A percentile compares a stretch with the other conserved stretches of the same genome.
These are phyloP conservation scores for Tetraselmis striata DNA, from an alignment of 139 green algal genomes.

Conservation along the genomic window DNA sequence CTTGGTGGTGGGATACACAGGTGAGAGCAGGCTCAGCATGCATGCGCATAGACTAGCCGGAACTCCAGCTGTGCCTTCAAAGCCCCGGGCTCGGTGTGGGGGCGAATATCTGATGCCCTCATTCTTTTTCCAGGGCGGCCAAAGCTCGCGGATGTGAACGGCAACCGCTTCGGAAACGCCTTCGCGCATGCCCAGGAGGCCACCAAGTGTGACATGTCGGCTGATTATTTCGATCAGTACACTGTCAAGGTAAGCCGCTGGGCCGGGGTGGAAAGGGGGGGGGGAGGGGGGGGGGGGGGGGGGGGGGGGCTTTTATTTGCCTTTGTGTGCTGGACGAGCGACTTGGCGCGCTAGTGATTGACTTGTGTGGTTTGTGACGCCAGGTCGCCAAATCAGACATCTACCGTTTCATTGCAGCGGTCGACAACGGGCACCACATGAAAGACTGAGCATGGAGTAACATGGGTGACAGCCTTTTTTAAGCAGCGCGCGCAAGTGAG, in stretches of 20 bases:
- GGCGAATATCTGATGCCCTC: too few relatives aligned
- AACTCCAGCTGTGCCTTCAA: too few relatives aligned
- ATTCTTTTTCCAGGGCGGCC: neutral
- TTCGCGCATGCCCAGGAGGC: neutral
- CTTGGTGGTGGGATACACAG: neutral
- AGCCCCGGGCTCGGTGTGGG: too few relatives aligned
- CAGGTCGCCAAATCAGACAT: neutral
- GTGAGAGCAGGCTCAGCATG: too few relatives aligned
- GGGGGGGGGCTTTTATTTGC: neutral
- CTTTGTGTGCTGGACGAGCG: too few relatives aligned
- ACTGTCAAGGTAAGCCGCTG: neutral
- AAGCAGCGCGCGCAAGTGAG: too few relatives aligned
- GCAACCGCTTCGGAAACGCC: neutral
- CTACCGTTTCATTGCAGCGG: neutral
- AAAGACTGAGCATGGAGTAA: too few relatives aligned
- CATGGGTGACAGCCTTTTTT: too few relatives aligned
- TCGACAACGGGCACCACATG: neutral
- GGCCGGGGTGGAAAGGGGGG: neutral
- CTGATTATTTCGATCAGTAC: neutral
- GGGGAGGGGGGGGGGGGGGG: too few relatives aligned
- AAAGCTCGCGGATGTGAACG: neutral
- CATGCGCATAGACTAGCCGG: too few relatives aligned
- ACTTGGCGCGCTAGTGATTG: too few relatives aligned
- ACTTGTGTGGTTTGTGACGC: neutral
- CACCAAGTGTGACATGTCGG: neutral